These are phyloP conservation scores for Pelargonium myrrhifolium DNA, from an alignment of 441 rosid species.

Conservation along the genomic window DNA sequence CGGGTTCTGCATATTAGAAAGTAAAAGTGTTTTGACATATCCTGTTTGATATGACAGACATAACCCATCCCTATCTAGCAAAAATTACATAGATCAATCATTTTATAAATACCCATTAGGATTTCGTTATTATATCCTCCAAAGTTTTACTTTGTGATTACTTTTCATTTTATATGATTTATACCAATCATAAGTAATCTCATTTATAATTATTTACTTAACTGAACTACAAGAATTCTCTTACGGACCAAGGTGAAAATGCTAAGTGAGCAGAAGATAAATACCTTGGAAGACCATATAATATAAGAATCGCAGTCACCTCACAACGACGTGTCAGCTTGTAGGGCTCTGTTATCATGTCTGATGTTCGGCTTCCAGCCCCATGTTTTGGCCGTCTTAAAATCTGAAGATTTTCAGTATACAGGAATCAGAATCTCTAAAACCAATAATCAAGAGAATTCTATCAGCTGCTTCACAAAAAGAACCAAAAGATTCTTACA, in stretches of 20 bases:
- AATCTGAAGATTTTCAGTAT: conserved; percentile 40
- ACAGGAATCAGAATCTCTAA: conserved; percentile 11
- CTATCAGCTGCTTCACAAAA: background rate
- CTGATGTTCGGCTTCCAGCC: conserved; percentile 48
- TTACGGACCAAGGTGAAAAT: background rate
- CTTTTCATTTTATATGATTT: too few relatives aligned
- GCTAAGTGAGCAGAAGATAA: conserved; percentile 8
- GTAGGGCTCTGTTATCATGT: conserved; percentile 71
- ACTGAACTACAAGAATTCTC: too few relatives aligned
- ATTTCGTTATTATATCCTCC: too few relatives aligned
- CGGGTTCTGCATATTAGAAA: too few relatives aligned
- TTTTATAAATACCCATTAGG: too few relatives aligned
- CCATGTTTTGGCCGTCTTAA: conserved; percentile 68
- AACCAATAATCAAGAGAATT: conserved; percentile 1
- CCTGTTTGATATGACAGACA: too few relatives aligned
- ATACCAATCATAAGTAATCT: too few relatives aligned
- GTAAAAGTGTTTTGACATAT: too few relatives aligned
- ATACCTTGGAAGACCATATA: conserved; percentile 96
- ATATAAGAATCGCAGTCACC: conserved; percentile 93
- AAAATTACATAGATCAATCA: too few relatives aligned
- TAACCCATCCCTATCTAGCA: too few relatives aligned
- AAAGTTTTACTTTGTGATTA: too few relatives aligned
- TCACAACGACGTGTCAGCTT: conserved; percentile 78
- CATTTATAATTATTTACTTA: too few relatives aligned
- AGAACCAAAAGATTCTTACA: conserved; percentile 26